phyloP scores from a whole-genome alignment of 331 rosid species.

The Rosa hybrid region DNA sequence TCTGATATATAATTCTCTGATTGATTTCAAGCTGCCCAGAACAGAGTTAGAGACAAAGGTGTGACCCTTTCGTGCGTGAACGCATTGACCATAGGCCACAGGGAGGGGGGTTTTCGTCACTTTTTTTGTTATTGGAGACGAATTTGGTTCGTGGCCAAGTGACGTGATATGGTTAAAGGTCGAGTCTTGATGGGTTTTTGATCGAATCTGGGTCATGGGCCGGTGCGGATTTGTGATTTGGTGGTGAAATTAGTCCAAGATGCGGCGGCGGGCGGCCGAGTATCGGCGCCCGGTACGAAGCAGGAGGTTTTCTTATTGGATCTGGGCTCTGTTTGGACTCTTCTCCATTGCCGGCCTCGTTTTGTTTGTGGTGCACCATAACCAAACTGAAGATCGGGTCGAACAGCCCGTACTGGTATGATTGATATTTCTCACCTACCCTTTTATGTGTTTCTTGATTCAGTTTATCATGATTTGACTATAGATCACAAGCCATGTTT shows the following conservation, averaged over 20 bases:
- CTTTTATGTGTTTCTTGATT: slow-evolving; percentile 10
- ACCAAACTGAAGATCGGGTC: slow-evolving; percentile 74
- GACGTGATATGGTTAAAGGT: slow-evolving; percentile 16
- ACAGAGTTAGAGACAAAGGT: slow-evolving; percentile 6
- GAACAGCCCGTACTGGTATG: slow-evolving; percentile 59
- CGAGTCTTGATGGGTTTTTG: slow-evolving; percentile 13
- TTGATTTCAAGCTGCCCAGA: slow-evolving; percentile 20
- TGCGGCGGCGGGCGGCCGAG: slow-evolving; percentile 98
- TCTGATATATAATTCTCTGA: slow-evolving; percentile 1
- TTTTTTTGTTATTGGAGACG: not conserved
- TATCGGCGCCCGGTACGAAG: slow-evolving; percentile 90
- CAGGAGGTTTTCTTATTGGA: slow-evolving; percentile 83
- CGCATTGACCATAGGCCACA: not conserved
- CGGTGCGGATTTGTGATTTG: slow-evolving; percentile 28
- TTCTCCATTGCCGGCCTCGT: slow-evolving; percentile 63
- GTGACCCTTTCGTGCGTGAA: slow-evolving; percentile 1
- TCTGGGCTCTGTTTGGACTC: slow-evolving; percentile 77
- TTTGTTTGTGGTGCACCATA: slow-evolving; percentile 76
- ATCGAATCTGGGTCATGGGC: slow-evolving; percentile 38
- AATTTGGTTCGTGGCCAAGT: slow-evolving; percentile 15
- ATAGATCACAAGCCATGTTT: not conserved
- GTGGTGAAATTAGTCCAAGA: slow-evolving; percentile 54
- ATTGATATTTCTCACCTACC: not conserved
- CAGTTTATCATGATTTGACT: not conserved
- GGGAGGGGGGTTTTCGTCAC: not conserved